These are phyloP conservation scores for Stromatinia cepivora DNA, from an alignment of 2,329 filamentous ascomycete species.

Conservation along the genomic window DNA sequence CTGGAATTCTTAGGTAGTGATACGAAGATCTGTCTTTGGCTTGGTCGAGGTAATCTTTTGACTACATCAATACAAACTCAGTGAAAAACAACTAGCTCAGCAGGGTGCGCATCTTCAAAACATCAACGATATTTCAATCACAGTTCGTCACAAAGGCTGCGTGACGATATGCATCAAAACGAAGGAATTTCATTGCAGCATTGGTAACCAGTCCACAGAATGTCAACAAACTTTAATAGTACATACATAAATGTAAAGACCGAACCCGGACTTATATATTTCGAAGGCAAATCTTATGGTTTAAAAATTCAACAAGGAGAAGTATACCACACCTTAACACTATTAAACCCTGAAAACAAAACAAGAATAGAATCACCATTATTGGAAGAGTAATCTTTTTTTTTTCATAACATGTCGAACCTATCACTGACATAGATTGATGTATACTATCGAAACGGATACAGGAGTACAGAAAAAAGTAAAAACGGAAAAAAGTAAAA, in stretches of 20 bases:
- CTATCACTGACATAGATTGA: not conserved
- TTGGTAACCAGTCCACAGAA: not conserved
- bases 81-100: not conserved
- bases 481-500: not conserved
- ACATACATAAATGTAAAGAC: not conserved
- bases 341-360: accelerated
- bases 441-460: not conserved
- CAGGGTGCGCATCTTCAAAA: not conserved
- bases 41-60: not conserved
- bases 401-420: no score
- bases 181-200: not conserved
- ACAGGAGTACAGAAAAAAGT: not conserved
- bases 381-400: not conserved
- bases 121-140: not conserved
- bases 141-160: not conserved
- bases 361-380: no score
- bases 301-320: not conserved
- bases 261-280: no score
- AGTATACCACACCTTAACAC: not conserved
- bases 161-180: not conserved
- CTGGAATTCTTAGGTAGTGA: not conserved
- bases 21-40: not conserved
- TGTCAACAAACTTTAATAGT: not conserved
- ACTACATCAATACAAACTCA: not conserved
- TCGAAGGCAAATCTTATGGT: not conserved